phyloP scores from a whole-genome alignment of 768 basidiomycete species.

The Sporobolomyces roseus region DNA sequence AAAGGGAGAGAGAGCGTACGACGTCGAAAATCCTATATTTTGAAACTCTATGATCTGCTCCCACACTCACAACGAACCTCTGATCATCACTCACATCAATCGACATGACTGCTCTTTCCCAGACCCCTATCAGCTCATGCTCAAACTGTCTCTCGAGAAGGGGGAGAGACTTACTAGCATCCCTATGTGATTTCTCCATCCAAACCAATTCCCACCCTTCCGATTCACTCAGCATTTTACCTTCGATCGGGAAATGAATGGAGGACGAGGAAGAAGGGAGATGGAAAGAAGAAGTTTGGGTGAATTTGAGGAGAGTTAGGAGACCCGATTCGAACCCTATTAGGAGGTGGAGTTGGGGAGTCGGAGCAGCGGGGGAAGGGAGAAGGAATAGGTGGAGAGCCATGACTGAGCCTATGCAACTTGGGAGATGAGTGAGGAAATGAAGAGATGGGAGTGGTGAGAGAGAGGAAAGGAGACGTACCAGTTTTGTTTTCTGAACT shows the following conservation, averaged over 20 bases:
- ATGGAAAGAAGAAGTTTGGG: background rate
- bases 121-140: background rate
- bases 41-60: constrained; percentile 42
- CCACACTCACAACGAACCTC: constrained; percentile 41
- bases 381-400: constrained; percentile 62
- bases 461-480: constrained; percentile 40
- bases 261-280: background rate
- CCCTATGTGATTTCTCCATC: constrained; percentile 50
- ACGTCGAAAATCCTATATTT: constrained; percentile 40
- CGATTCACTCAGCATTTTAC: constrained; percentile 21
- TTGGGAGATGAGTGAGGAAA: too few relatives aligned
- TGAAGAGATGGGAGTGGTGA: background rate
- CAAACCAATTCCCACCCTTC: constrained; percentile 48
- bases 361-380: constrained; percentile 34
- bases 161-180: constrained; percentile 48
- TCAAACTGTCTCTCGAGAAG: background rate
- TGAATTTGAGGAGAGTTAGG: constrained; percentile 59
- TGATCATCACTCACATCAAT: constrained; percentile 21
- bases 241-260: background rate
- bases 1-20: constrained; percentile 1
- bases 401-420: constrained; percentile 75
- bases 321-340: constrained; percentile 81
- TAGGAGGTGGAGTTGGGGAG: constrained; percentile 51
- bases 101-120: constrained; percentile 44
- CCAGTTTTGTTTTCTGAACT: constrained; percentile 56